A percentile compares a stretch with the other conserved stretches of the same genome.
Conservation (phyloP, 176 grass and related monocot species). For the Juncus inflexus region DNA sequence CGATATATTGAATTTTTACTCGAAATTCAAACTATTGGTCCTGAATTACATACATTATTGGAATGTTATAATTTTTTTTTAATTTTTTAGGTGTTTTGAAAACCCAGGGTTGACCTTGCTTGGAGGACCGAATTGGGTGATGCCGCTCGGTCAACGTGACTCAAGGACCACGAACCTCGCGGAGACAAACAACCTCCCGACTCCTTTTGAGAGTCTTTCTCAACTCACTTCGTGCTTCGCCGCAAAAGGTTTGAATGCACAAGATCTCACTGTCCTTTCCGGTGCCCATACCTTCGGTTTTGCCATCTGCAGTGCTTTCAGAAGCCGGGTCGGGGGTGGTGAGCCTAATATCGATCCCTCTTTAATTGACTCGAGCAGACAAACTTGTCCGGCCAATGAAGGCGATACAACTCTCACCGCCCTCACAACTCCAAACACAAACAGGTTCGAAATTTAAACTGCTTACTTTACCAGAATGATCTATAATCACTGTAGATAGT, state of each 20-base stretch:
- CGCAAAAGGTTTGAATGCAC: conserved; percentile 30
- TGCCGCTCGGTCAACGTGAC: conserved; percentile 43
- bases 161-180: conserved; percentile 20
- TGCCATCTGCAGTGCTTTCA: conserved; percentile 36
- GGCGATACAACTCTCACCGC: conserved; percentile 4
- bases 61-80: no score
- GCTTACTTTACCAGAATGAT: conserved; percentile 3
- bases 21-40: no score
- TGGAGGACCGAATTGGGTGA: neutral
- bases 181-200: conserved; percentile 32
- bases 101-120: no score
- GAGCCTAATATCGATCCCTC: conserved; percentile 2
- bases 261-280: conserved; percentile 39
- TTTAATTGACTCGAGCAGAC: neutral
- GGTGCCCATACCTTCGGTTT: conserved; percentile 38
- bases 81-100: no score
- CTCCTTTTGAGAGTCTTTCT: conserved; percentile 10
- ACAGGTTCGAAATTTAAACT: conserved; percentile 4
- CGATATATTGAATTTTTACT: no score
- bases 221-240: conserved; percentile 21
- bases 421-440: conserved; percentile 24
- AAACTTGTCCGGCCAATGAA: conserved; percentile 4
- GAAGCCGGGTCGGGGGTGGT: conserved; percentile 9
- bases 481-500: no score
- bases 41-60: no score